phyloP scores from a whole-genome alignment of 2,329 filamentous ascomycete species.

The Trichoderma sp. region DNA sequence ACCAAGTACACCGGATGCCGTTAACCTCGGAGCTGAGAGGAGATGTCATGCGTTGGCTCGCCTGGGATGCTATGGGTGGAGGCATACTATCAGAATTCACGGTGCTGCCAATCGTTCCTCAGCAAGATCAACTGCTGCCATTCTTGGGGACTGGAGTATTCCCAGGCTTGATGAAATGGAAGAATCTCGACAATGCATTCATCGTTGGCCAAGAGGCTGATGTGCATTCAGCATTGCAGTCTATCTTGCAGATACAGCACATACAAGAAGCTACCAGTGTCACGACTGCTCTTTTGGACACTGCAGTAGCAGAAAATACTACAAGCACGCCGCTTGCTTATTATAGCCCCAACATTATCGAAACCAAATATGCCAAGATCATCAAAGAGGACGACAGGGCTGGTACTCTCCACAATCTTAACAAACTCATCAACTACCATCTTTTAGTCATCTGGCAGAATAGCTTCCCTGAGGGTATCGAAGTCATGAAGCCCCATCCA shows the following conservation, averaged over 20 bases:
- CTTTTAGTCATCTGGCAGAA: slow-evolving; percentile 85
- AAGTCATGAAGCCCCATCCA: slow-evolving; percentile 77
- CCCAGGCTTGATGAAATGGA: slow-evolving; percentile 71
- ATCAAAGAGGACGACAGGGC: slow-evolving; percentile 54
- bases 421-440: slow-evolving; percentile 78
- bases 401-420: slow-evolving; percentile 65
- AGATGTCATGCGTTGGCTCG: slow-evolving; percentile 82
- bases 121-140: slow-evolving; percentile 69
- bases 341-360: slow-evolving; percentile 67
- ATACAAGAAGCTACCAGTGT: slow-evolving; percentile 62
- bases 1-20: slow-evolving; percentile 64
- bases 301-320: slow-evolving; percentile 66
- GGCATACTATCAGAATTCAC: slow-evolving; percentile 78
- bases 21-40: slow-evolving; percentile 63
- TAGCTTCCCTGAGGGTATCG: slow-evolving; percentile 73
- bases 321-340: slow-evolving; percentile 71
- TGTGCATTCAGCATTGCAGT: slow-evolving; percentile 64
- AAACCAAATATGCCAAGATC: slow-evolving; percentile 67
- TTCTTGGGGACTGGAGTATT: slow-evolving; percentile 77
- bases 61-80: slow-evolving; percentile 88
- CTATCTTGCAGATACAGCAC: slow-evolving; percentile 57
- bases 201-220: slow-evolving; percentile 69
- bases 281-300: slow-evolving; percentile 59
- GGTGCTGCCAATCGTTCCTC: slow-evolving; percentile 80
- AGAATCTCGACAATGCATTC: slow-evolving; percentile 69